Conservation (phyloP, 176 grass and related monocot genomes). For the Oryza australiensis region DNA sequence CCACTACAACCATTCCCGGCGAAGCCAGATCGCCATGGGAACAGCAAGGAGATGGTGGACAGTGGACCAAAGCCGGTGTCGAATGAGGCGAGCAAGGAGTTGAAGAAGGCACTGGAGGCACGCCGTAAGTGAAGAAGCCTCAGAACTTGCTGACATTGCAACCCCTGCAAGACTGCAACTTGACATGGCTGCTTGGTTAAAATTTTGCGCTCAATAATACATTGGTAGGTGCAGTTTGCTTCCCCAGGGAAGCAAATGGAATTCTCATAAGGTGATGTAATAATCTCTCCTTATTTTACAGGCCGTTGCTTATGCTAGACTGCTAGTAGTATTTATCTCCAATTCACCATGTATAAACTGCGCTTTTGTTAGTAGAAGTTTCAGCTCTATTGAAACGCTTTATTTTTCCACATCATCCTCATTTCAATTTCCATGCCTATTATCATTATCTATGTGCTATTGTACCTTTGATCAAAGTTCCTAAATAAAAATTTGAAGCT, state of each 20-base stretch:
- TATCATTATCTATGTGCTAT: neutral
- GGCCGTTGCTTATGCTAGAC: conserved; percentile 11
- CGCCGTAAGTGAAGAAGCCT: conserved; percentile 41
- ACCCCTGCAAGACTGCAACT: conserved; percentile 17
- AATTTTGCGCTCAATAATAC: conserved; percentile 39
- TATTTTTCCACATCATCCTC: neutral
- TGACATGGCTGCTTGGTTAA: neutral
- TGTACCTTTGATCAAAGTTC: neutral
- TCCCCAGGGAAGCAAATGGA: conserved; percentile 29
- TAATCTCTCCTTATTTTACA: conserved; percentile 16
- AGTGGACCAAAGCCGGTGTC: conserved; percentile 18
- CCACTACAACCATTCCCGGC: conserved; percentile 1
- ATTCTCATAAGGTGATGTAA: conserved; percentile 31
- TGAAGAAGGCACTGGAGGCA: conserved; percentile 67
- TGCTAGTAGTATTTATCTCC: neutral
- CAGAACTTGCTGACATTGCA: conserved; percentile 24
- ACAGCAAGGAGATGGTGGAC: conserved; percentile 35
- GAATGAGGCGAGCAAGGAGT: conserved; percentile 46
- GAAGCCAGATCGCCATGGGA: conserved; percentile 40
- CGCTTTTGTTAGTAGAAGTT: neutral
- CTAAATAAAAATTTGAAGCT: neutral
- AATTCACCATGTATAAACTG: conserved; percentile 36
- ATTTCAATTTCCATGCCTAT: neutral
- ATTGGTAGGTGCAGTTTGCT: conserved; percentile 22
- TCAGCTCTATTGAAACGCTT: neutral